A percentile compares a stretch with the other conserved stretches of the same genome.
phyloP scores from a whole-genome alignment of 2,329 filamentous ascomycete genomes.

The Aspergillus pseudoglaucus region DNA sequence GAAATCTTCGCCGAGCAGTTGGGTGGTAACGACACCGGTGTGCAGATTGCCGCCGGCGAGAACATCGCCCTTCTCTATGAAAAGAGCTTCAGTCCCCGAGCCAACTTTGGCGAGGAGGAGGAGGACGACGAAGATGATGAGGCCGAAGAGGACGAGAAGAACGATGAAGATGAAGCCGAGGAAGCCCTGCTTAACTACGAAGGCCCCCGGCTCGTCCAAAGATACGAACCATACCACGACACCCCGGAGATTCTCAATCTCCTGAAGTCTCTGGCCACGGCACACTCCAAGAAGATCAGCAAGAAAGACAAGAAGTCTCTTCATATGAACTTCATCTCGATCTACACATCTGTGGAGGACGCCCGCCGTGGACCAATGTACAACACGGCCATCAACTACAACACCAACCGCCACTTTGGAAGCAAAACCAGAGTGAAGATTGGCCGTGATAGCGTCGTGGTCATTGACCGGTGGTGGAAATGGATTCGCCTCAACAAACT shows the following conservation, averaged over 20 bases:
- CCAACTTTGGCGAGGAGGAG: slow-evolving; percentile 52
- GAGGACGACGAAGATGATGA: slow-evolving; percentile 38
- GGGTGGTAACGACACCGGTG: slow-evolving; percentile 62
- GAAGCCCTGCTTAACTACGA: slow-evolving; percentile 32
- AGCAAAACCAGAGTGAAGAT: slow-evolving; percentile 58
- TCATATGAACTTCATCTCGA: slow-evolving; percentile 61
- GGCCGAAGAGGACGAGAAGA: slow-evolving; percentile 22
- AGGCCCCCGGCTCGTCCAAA: slow-evolving; percentile 48
- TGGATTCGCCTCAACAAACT: slow-evolving; percentile 57
- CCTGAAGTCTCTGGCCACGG: slow-evolving; percentile 53
- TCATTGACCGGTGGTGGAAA: slow-evolving; percentile 70
- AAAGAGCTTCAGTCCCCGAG: slow-evolving; percentile 55
- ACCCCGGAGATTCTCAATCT: slow-evolving; percentile 54
- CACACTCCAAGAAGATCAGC: slow-evolving; percentile 56
- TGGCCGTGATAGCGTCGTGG: slow-evolving; percentile 51
- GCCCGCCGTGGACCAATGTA: slow-evolving; percentile 61
- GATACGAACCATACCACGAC: slow-evolving; percentile 62
- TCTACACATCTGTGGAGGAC: slow-evolving; percentile 60
- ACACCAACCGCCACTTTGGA: slow-evolving; percentile 55
- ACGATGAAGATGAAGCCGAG: slow-evolving; percentile 32
- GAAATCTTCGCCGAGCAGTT: slow-evolving; percentile 82
- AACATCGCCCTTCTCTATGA: slow-evolving; percentile 81
- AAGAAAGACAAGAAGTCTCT: slow-evolving; percentile 62
- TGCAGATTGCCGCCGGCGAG: slow-evolving; percentile 70
- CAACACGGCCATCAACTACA: slow-evolving; percentile 56